These are phyloP conservation scores for Metschnikowia picachoensis DNA, from an alignment of 805 yeast species.

Conservation along the genomic window DNA sequence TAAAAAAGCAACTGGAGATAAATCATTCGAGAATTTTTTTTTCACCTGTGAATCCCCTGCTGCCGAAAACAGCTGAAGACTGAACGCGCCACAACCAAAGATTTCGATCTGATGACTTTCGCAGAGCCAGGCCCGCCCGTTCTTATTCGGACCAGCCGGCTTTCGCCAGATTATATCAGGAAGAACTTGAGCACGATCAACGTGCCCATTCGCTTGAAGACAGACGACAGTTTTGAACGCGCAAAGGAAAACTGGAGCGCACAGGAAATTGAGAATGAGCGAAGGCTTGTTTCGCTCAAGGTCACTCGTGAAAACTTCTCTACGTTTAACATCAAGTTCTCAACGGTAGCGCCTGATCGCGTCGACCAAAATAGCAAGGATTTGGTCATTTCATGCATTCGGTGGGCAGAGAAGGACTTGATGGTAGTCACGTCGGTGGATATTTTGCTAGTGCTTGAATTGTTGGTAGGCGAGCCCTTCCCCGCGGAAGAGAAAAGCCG, in stretches of 20 bases:
- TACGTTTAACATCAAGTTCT: conserved; percentile 10
- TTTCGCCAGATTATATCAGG: conserved; percentile 16
- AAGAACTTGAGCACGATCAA: conserved; percentile 19
- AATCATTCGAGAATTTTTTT: not conserved
- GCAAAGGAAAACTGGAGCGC: conserved; percentile 46
- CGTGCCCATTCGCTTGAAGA: conserved; percentile 26
- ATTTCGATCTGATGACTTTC: not conserved
- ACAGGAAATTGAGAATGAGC: conserved; percentile 37
- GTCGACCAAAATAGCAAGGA: conserved; percentile 34
- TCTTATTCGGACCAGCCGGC: conserved; percentile 16
- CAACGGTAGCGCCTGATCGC: conserved; percentile 28
- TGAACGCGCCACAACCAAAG: not conserved
- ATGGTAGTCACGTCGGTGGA: conserved; percentile 64
- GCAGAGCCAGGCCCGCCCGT: conserved; percentile 1
- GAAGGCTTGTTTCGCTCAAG: conserved; percentile 49
- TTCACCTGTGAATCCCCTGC: not conserved
- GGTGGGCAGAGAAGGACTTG: conserved; percentile 46
- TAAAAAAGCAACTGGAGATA: no score
- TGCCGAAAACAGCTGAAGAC: not conserved
- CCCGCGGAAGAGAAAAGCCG: conserved; percentile 68
- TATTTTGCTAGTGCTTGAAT: conserved; percentile 53
- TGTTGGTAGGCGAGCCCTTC: conserved; percentile 51
- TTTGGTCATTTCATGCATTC: conserved; percentile 56
- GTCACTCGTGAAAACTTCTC: conserved; percentile 24
- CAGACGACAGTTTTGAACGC: conserved; percentile 28